Percentiles rank a stretch among this genome's conserved stretches.
phyloP scores from a whole-genome alignment of 2,329 filamentous ascomycete species.

The Colletotrichum truncatum region DNA sequence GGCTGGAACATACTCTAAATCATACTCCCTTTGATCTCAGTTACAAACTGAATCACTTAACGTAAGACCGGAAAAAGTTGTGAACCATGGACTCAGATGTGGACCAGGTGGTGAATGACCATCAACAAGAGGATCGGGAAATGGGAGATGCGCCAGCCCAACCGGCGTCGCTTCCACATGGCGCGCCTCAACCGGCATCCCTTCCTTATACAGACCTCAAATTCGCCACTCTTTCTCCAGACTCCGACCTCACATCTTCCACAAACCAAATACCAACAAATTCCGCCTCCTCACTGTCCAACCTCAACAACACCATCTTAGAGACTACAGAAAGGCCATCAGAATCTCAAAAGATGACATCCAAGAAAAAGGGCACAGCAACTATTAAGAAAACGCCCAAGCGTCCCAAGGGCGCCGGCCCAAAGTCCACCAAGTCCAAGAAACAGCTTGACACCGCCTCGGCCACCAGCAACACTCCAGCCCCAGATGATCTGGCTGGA shows the following conservation, averaged over 20 bases:
- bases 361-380: conserved; percentile 54
- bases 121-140: conserved; percentile 12
- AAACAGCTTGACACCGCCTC: conserved; percentile 34
- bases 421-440: conserved; percentile 42
- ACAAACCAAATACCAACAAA: conserved; percentile 42
- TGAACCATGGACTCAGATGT: conserved; percentile 14
- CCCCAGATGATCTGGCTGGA: conserved; percentile 42
- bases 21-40: not conserved
- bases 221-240: not conserved
- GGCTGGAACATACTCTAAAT: no score
- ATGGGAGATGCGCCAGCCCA: conserved; percentile 23
- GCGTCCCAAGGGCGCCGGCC: conserved; percentile 42
- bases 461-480: conserved; percentile 37
- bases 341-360: conserved; percentile 26
- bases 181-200: not conserved
- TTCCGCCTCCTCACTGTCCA: conserved; percentile 17
- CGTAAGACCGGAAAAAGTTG: not conserved
- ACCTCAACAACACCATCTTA: conserved; percentile 34
- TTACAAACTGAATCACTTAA: not conserved
- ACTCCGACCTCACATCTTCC: conserved; percentile 32
- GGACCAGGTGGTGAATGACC: conserved; percentile 15
- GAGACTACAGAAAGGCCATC: conserved; percentile 27
- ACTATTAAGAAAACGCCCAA: conserved; percentile 53
- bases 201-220: not conserved
- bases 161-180: not conserved